These are phyloP conservation scores for Aureobasidium sp. DNA, from an alignment of 2,329 filamentous ascomycete species.

Conservation along the genomic window DNA sequence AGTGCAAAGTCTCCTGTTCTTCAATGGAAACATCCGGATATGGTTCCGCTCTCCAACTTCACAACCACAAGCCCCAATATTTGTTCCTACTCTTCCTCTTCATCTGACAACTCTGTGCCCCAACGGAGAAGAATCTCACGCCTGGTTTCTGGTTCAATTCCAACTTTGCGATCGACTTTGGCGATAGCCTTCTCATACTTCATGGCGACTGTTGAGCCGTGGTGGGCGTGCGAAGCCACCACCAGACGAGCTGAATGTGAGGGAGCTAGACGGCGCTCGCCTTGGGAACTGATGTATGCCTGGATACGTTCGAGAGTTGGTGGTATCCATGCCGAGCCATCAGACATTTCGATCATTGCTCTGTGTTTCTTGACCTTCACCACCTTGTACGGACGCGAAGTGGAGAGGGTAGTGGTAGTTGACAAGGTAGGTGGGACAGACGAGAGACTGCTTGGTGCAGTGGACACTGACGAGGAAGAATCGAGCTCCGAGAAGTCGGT, in stretches of 20 bases:
- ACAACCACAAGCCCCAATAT: background rate
- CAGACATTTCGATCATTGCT: background rate
- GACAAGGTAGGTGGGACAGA: background rate
- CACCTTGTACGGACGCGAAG: background rate
- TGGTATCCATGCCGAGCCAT: constrained; percentile 1
- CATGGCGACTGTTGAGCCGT: background rate
- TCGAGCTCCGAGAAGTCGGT: background rate
- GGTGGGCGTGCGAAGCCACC: background rate
- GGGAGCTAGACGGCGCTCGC: background rate
- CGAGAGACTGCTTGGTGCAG: background rate
- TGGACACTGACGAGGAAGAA: background rate
- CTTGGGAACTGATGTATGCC: background rate
- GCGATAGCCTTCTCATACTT: background rate
- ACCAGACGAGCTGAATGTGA: background rate
- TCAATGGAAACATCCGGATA: background rate
- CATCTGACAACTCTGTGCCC: background rate
- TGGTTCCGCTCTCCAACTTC: background rate
- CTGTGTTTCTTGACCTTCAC: background rate
- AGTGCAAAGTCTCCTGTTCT: background rate
- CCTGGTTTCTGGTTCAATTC: background rate
- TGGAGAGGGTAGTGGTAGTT: background rate
- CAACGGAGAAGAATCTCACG: background rate
- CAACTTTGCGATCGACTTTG: background rate
- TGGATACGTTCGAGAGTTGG: background rate
- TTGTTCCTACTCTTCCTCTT: background rate